These are phyloP conservation scores for Starmerella apicola DNA, from an alignment of 805 yeast genomes.

Conservation along the genomic window DNA sequence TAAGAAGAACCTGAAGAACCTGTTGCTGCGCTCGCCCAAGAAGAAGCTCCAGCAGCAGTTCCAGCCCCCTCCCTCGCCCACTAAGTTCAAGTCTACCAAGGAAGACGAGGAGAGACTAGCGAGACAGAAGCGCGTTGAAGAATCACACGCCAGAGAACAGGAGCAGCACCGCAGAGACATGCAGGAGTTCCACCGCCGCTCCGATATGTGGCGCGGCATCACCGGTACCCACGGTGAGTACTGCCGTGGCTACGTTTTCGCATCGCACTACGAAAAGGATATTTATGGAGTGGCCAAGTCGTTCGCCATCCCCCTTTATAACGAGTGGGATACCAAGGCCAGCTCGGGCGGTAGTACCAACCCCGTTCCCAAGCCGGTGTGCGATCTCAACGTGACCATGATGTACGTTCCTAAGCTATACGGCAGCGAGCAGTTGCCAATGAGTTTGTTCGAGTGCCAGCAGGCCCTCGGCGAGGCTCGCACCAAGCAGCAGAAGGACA, in stretches of 20 bases:
- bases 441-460: slow-evolving; percentile 37
- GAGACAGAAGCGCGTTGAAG: neutral
- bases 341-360: slow-evolving; percentile 29
- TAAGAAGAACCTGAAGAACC: slow-evolving; percentile 20
- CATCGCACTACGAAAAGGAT: slow-evolving; percentile 43
- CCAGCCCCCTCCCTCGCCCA: neutral
- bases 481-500: slow-evolving; percentile 24
- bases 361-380: slow-evolving; percentile 52
- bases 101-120: slow-evolving; percentile 1
- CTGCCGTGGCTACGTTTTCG: slow-evolving; percentile 61
- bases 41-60: slow-evolving; percentile 12
- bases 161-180: slow-evolving; percentile 16
- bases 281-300: slow-evolving; percentile 42
- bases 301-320: slow-evolving; percentile 51
- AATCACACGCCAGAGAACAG: slow-evolving; percentile 2
- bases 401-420: slow-evolving; percentile 48
- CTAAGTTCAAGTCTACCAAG: neutral
- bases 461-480: slow-evolving; percentile 24
- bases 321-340: slow-evolving; percentile 61
- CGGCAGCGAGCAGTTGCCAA: slow-evolving; percentile 41
- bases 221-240: slow-evolving; percentile 84
- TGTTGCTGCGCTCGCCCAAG: slow-evolving; percentile 17
- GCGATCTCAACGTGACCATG: slow-evolving; percentile 56
- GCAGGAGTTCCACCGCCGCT: slow-evolving; percentile 17
- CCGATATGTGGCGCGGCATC: slow-evolving; percentile 40